Evolutionary conservation across 768 basidiomycete species (phyloP), one percentile per base, ranked within the genome.

Genomic region (Cytidiella melzeri): DNA sequence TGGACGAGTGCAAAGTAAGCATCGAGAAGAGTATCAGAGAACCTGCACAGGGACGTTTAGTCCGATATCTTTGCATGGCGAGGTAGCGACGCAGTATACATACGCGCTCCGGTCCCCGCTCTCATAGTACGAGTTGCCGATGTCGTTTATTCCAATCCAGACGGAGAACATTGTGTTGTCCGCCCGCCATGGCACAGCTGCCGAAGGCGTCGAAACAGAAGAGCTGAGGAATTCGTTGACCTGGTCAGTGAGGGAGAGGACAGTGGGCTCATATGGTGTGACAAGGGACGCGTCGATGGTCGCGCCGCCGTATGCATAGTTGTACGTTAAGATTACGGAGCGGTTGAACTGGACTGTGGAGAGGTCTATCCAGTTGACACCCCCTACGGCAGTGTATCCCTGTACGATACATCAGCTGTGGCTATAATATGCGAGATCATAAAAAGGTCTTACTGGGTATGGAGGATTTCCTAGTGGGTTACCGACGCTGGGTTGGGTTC

Each of bases 81-180:
- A n/a, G n/a, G n/a, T n/a, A 30, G 2, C 28, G 15, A 23, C 13
- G 13, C 10, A 44, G 21, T 11, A 41, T 3, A 64, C 78, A 47
- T 56, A 80, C 78, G 75, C 74, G 43, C 55, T 62, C 20, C 77
- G 70, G 55, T 76, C 70, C 0, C 79, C 80, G 24, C 65, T 53
- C 45, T 63, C 18, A 43, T 69, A 73, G 49, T 70, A 81, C 44
- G 74, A 79, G 55, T 77, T 77, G 24, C 76, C 80, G 26, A 85
- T 73, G 56, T 85, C 84, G 56, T 86, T 86, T 55, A 86, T 80
- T 1, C 84, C 84, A 49, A 87, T 83, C 73, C 74, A 86, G n/a
- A 84, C 63, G 0, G 77, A 77, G 63, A 87, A 85, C 41, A 86
- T 56, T 45, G 81, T 59, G 57, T 84, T 78, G 3, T 59, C 55